Evolutionary conservation across 2,329 filamentous ascomycete genomes (phyloP).

Genomic region (Fusarium buxicola): DNA sequence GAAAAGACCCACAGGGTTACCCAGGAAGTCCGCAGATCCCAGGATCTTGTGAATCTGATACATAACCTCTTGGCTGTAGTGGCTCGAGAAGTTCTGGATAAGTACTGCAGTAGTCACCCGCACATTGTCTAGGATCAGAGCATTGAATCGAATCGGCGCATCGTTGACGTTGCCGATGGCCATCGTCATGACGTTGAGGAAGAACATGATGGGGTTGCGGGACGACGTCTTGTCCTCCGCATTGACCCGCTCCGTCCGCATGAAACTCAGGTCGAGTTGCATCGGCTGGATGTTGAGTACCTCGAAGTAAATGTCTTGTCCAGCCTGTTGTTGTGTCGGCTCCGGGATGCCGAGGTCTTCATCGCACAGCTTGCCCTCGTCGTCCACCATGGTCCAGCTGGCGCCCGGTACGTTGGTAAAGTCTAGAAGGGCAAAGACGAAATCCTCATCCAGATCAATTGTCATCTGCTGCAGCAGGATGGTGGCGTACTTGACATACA

Average conservation of each 20-base stretch:
- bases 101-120: slow-evolving; percentile 88
- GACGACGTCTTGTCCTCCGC: slow-evolving; percentile 93
- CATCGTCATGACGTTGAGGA: slow-evolving; percentile 99
- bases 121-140: slow-evolving; percentile 93
- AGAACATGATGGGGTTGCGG: slow-evolving; percentile 96
- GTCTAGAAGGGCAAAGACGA: slow-evolving; percentile 94
- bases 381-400: slow-evolving; percentile 75
- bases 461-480: slow-evolving; percentile 97
- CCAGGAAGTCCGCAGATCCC: slow-evolving; percentile 96
- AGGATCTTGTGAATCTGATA: slow-evolving; percentile 98
- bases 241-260: slow-evolving; percentile 95
- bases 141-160: slow-evolving; percentile 92
- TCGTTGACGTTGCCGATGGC: slow-evolving; percentile 99
- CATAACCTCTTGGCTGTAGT: slow-evolving; percentile 96
- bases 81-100: slow-evolving; percentile 86
- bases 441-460: slow-evolving; percentile 96
- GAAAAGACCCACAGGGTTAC: slow-evolving; percentile 97
- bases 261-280: slow-evolving; percentile 97
- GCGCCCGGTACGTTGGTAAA: slow-evolving; percentile 94
- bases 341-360: slow-evolving; percentile 92
- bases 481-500: slow-evolving; percentile 99
- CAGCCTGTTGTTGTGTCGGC: slow-evolving; percentile 83
- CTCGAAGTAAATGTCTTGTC: slow-evolving; percentile 98
- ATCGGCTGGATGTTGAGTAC: slow-evolving; percentile 96
- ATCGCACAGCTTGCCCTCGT: slow-evolving; percentile 88